These are phyloP conservation scores for Pseudonectria buxi DNA, from an alignment of 2,329 filamentous ascomycete species.

Conservation along the genomic window DNA sequence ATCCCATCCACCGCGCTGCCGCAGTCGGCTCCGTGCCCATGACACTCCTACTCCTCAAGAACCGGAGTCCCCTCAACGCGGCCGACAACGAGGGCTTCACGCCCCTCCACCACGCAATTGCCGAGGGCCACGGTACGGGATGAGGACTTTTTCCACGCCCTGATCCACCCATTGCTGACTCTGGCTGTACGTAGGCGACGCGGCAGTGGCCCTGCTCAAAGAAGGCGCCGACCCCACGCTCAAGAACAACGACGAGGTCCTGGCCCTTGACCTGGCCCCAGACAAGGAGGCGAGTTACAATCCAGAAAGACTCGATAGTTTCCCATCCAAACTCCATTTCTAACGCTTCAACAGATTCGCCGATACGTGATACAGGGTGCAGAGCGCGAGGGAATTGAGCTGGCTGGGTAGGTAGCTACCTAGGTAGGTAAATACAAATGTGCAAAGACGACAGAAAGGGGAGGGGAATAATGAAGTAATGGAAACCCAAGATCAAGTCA, in stretches of 20 bases:
- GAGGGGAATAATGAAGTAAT: neutral
- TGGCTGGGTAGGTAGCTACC: conserved; percentile 28
- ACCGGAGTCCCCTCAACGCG: conserved; percentile 74
- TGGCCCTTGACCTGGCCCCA: conserved; percentile 77
- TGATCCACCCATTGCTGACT: too few relatives aligned
- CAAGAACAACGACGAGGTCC: conserved; percentile 61
- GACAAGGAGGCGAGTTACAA: conserved; percentile 63
- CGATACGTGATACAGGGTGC: conserved; percentile 71
- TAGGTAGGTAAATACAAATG: conserved; percentile 10
- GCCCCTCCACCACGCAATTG: conserved; percentile 79
- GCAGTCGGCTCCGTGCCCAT: conserved; percentile 87
- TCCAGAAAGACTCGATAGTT: conserved; percentile 2
- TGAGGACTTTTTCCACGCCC: too few relatives aligned
- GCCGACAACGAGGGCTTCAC: conserved; percentile 79
- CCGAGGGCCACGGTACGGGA: conserved; percentile 60
- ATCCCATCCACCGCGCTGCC: conserved; percentile 85
- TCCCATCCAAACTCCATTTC: conserved; percentile 8
- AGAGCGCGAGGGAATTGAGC: conserved; percentile 75
- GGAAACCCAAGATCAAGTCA: neutral
- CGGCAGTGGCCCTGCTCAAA: conserved; percentile 74
- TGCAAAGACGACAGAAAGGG: conserved; percentile 3
- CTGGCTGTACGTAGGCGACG: conserved; percentile 53
- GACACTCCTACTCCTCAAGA: conserved; percentile 68
- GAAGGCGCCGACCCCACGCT: conserved; percentile 78
- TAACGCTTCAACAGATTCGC: conserved; percentile 48